Evolutionary conservation across 2,329 filamentous ascomycete species (phyloP), one percentile per base, ranked within the genome.

Genomic region (Onygenales sp.): DNA sequence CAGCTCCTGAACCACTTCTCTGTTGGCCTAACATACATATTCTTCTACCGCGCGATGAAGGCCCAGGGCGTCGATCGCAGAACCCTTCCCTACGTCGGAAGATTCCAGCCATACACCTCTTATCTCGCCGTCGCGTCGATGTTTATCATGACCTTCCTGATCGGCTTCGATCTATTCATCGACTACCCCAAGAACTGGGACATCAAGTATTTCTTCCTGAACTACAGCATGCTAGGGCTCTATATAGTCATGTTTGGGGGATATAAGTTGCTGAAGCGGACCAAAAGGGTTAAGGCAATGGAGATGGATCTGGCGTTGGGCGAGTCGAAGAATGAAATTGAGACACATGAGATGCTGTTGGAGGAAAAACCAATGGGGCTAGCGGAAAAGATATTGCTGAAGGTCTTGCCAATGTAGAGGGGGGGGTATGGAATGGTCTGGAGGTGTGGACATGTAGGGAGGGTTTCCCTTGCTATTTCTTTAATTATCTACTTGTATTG

Each of bases 21-120:
- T 59, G 84, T 88, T 64, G 83, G 81, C 61, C 77, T 83, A 53
- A 85, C 86, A 0, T 92, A 87, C 67, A 71, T 91, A 53, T 80
- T 80, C 54, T 93, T 88, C 67, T 76, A 85, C 65, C 82, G 83
- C 49, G 87, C 87, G 0, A 76, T 86, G 50, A 72, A 78, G 31
- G 84, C 77, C 0, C 87, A 92, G 63, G 85, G 85, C 0, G 74
- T 91, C 33, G 77, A 82, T 57, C 79, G 86, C 5, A 75, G 82
- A 39, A 77, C 75, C 0, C 70, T 92, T n/a, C 86, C 86, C 0
- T 90, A 88, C 71, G 83, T 78, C 58, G 82, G 82, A 0, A 77
- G 76, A 57, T 76, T 80, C 43, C 86, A 90, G 71, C 88, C 88
- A 2, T 91, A 83, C 60, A 77, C 81, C 0, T 86, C 87, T 0